Evolutionary conservation across 352 stramenopile species (phyloP), one percentile per base, ranked within the genome.

Genomic region (Phytophthora hybrid): DNA sequence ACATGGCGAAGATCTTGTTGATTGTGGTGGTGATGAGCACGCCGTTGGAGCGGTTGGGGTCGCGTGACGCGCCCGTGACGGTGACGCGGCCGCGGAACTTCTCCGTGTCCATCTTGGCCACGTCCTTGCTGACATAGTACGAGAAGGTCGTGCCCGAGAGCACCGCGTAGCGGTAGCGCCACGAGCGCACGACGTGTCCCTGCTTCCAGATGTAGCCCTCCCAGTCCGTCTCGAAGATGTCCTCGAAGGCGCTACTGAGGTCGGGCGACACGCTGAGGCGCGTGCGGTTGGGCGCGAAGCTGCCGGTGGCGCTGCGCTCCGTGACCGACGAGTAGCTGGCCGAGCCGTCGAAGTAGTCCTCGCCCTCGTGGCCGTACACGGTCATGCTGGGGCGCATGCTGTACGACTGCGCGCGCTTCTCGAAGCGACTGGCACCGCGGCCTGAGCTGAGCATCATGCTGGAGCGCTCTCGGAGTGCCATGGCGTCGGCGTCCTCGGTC

Each of bases 151-250:
- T 93, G 61, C 88, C 89, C 37, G 88, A 93, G 26, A 96, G 79
- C 44, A 96, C 83, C 5, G 87, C 88, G 73, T 94, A 96, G 53
- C 89, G 89, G 59, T 93, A 92, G 19, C 89, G 82, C 89, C 89
- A 96, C 53, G 88, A 93, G 69, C 88, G 88, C 59, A 96, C 88
- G 60, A 96, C 89, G 58, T 96, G 88, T 23, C 89, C 88, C 69
- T 96, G 89, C 61, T 96, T 96, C 88, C 88, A 95, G 53, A 95
- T 83, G 66, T 96, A 96, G 5, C 89, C 89, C 68, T 96, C 89
- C 89, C 89, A 96, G 71, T 96, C 89, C 46, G 89, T 96, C 71
- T 96, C 89, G 47, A 94, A 94, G 66, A 93, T 83, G 61, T 96
- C 89, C 41, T 96, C 89, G 34, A 93, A 94, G 16, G 86, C 79